A percentile compares a stretch with the other conserved stretches of the same genome.
Conservation (phyloP, 164 flowering plant genomes). For the Protea cynaroides region DNA sequence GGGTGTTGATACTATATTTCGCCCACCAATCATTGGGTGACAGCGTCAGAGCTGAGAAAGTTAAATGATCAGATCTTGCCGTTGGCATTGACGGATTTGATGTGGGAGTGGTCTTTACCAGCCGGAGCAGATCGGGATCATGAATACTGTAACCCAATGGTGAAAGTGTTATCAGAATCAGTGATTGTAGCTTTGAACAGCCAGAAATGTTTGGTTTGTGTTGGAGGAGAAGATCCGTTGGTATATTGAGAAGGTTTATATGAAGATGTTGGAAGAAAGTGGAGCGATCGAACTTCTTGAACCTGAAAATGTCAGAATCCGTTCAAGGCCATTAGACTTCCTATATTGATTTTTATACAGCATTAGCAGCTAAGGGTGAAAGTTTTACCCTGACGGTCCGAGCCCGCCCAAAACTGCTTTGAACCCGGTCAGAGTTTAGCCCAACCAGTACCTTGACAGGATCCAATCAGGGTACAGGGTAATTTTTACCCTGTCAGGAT, state of each 20-base stretch:
- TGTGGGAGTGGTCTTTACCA: constrained; percentile 36
- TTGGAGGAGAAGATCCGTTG: constrained; percentile 23
- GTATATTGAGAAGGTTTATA: constrained; percentile 34
- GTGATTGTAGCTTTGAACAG: constrained; percentile 4
- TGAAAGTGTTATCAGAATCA: background rate
- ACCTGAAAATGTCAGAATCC: constrained; percentile 7
- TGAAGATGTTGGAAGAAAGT: constrained; percentile 19
- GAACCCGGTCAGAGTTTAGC: no score
- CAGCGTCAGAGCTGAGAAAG: constrained; percentile 18
- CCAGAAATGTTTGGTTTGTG: no score
- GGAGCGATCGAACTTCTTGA: constrained; percentile 32
- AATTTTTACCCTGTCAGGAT: no score
- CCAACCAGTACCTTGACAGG: no score
- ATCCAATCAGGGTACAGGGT: no score
- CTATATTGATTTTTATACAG: no score
- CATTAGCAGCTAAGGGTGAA: no score
- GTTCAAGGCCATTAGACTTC: background rate
- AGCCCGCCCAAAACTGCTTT: no score
- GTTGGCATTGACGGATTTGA: constrained; percentile 23
- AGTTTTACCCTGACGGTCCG: no score
- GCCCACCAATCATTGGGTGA: no score
- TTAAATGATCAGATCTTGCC: constrained; percentile 26
- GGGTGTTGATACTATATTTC: no score
- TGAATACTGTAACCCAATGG: constrained; percentile 14
- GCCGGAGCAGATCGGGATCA: constrained; percentile 26